Base-by-base conservation (phyloP, 257 asterid species). In the Paraleonurus japonicus region DNA sequence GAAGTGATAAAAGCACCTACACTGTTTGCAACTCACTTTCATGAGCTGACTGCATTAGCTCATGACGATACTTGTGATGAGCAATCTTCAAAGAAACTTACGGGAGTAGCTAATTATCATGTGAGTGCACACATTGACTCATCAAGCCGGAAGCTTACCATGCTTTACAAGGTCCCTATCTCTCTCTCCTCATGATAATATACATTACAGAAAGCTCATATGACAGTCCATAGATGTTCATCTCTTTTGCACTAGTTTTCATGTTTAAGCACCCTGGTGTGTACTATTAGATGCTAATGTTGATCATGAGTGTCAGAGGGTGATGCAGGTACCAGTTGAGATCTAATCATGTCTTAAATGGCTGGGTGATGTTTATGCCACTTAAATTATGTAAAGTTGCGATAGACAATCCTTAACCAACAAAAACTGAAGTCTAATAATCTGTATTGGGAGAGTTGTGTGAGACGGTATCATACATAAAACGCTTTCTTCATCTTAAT, bases 41-140 rank as follows among this genome's bases (percentile, higher is more conserved):
- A 94, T 79, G 99, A 94, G 89, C 81, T 94, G 83, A 94, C 96
- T 78, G 96, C 90, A 12, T 82, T 94, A 78, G 95, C 95, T 82
- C 81, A 80, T 79, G 90, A 75, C 57, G 81, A 77, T 79, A 43
- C 74, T 26, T 76, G 77, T 62, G 67, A 74, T 45, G 87, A 73
- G 59, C 82, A 76, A 65, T 71, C 76, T 68, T 78, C 88, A 16
- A 76, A 80, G 68, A 80, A 85, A 77, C 85, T 77, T 65, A 70
- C 66, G 17, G 96, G 95, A 72, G 79, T 94, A 75, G 90, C 96
- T 64, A 94, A 94, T 82, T 91, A 84, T 81, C 99, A 94, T 62
- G 99, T 94, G 78, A 91, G 89, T 73, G 99, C 99, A 65, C 96
- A 94, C 84, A 91, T 94, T 71, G 99, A 91, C 82, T 80, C 89